Base-by-base conservation (phyloP, 1,284 basidiomycete species). In the Salmacisia buchloeana region DNA sequence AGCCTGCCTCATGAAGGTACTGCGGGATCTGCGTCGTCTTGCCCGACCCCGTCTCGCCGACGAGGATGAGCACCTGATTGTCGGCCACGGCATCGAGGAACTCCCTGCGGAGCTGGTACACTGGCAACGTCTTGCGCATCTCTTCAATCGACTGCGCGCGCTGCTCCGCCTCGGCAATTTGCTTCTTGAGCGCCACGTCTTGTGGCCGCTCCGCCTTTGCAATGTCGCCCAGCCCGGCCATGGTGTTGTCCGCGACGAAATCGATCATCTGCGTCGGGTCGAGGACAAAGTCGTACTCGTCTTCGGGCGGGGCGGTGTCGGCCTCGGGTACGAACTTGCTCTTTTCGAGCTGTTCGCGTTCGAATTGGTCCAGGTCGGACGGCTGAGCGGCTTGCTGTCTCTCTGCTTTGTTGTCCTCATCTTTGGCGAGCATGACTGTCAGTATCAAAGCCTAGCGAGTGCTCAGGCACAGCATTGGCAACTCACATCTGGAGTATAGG, bases 1-100 rank as follows among this genome's bases (percentile, higher is more conserved):
- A 98, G 1, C 96, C 96, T 1, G 92, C 93, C 83, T 98, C 96
- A 79, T 97, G 92, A 4, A 98, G 86, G 80, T 97, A 99, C 79
- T 99, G 96, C 0, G 96, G 94, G 9, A 99, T 84, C 80, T 99
- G 96, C 0, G 96, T 98, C 1, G 96, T 98, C 82, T 99, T 98
- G 27, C 96, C 96, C 0, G 92, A 96, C 25, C 94, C 94, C 1
- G 82, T 83, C 68, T 83, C 82, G 43, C 82, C 82, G n/a, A 77
- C 75, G 54, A 82, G 80, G 59, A 82, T 80, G 58, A 82, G 70
- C 34, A 82, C 81, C 78, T 97, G 96, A 76, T 97, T 89, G 56
- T 93, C 86, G 58, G 86, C 86, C 66, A 98, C 89, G 0, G 96
- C 94, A 23, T 89, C 86, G 7, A 99, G 69, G 15, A 79, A 65